Base-by-base conservation (phyloP, 2,329 filamentous ascomycete genomes). In the Alternaria rosae region DNA sequence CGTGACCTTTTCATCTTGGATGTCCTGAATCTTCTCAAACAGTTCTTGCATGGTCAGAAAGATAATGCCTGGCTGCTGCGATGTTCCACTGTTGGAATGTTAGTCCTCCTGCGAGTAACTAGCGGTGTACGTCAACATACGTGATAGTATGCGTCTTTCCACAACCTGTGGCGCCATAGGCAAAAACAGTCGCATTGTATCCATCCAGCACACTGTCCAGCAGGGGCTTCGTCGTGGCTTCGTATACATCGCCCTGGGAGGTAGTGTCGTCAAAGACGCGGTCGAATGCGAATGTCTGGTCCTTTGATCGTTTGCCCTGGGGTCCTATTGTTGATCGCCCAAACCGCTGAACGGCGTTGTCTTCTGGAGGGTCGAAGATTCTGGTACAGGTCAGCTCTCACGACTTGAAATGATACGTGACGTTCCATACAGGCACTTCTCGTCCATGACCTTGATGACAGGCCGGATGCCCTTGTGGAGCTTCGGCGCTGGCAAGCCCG, bases 31-130 rank as follows among this genome's bases (percentile, higher is more conserved):
- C 79, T 94, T 92, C 82, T 99, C 95, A 75, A 99, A 99, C 23
- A 99, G 85, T 80, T 99, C 95, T 80, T 98, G 94, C 94, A 99
- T 99, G 1, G 95, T 98, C 72, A 99, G 83, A 82, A 98, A 99
- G 78, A 99, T 99, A 74, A 99, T 98, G 59, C 95, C 95, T 0
- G 95, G 95, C 75, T 97, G 91, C 77, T 97, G 92, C 2, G 93
- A 83, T 0, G 94, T 97, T 69, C 95, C 95, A 43, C 79, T 82
- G 59, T 43, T 5, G 15, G 15, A 35, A 35, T 13, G 68, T 78
- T 58, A 78, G 74, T 54, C 26, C 32, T 48, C 10, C 12, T 8
- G 20, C 4, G 4, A 30, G 23, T 26, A 28, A 35, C 26, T 28
- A 30, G 42, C n/a, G 20, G 54, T 50, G 17, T 43, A 30, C 41